A percentile compares a stretch with the other conserved stretches of the same genome.
Conservation (phyloP, 2,329 filamentous ascomycete genomes). For the Penicillium frequentans region DNA sequence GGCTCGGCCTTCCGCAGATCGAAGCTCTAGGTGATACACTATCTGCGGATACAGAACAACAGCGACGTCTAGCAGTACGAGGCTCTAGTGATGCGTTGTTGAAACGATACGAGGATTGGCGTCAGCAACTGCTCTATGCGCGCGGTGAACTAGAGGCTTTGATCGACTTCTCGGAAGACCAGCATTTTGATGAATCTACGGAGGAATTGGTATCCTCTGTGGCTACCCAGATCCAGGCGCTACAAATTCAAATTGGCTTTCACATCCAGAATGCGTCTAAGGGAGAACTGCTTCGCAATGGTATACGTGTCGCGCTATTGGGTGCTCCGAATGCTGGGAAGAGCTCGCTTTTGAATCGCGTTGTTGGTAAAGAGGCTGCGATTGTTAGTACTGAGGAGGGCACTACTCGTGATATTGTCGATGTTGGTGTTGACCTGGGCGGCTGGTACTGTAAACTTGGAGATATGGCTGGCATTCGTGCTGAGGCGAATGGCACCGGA, state of each 20-base stretch:
- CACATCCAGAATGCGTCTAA: conserved; percentile 77
- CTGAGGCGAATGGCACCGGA: conserved; percentile 24
- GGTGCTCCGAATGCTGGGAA: conserved; percentile 95
- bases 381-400: conserved; percentile 93
- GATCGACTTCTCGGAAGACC: conserved; percentile 96
- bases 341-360: conserved; percentile 84
- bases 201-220: conserved; percentile 70
- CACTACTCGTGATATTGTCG: conserved; percentile 90
- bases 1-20: conserved; percentile 82
- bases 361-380: conserved; percentile 89
- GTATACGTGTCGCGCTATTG: conserved; percentile 81
- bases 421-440: conserved; percentile 83
- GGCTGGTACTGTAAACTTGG: conserved; percentile 93
- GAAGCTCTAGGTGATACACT: conserved; percentile 64
- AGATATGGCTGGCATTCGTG: conserved; percentile 86
- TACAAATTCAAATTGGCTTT: conserved; percentile 63
- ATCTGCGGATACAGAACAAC: conserved; percentile 79
- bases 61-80: conserved; percentile 80
- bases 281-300: conserved; percentile 79
- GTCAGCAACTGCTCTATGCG: conserved; percentile 71
- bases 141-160: conserved; percentile 90
- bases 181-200: conserved; percentile 91
- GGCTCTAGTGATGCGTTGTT: conserved; percentile 71
- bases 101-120: conserved; percentile 79
- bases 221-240: conserved; percentile 59